Conservation (phyloP, 208 protist genomes). For the Leptomonas pyrrhocoris region DNA sequence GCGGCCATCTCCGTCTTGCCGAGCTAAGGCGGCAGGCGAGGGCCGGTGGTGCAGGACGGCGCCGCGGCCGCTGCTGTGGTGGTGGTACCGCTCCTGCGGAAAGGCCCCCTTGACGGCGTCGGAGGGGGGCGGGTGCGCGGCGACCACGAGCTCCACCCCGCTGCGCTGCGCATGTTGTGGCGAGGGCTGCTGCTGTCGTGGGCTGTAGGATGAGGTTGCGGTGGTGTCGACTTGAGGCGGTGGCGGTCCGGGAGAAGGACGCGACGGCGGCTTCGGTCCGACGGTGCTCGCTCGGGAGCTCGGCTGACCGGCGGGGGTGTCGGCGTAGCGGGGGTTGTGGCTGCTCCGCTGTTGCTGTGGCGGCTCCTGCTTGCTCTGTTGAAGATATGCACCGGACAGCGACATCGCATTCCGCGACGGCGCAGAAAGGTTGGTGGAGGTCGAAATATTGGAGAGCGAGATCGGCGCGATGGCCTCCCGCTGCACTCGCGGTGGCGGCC, state of each 20-base stretch:
- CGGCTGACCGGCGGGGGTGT: background rate
- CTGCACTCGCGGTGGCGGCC: constrained; percentile 8
- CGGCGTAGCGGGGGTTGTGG: background rate
- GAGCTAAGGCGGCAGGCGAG: constrained; percentile 4
- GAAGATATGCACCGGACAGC: background rate
- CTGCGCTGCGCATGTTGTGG: background rate
- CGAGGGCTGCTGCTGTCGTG: background rate
- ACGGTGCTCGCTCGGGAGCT: constrained; percentile 4
- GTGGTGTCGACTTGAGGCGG: background rate
- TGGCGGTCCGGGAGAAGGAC: background rate
- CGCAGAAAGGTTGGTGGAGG: constrained; percentile 2
- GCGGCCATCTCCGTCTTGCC: background rate
- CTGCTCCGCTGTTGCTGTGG: background rate
- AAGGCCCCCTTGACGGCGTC: background rate
- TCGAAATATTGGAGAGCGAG: background rate
- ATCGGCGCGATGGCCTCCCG: constrained; percentile 14
- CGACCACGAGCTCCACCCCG: background rate
- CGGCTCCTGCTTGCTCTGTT: constrained; percentile 17
- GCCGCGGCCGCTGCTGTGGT: constrained; percentile 3
- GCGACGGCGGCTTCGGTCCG: background rate
- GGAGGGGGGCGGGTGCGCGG: background rate
- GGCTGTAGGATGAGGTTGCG: background rate
- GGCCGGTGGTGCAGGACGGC: constrained; percentile 15
- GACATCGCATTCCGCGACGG: background rate
- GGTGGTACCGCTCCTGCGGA: background rate